Conservation (phyloP, 306 rosid genomes). For the Fragaria iinumae region DNA sequence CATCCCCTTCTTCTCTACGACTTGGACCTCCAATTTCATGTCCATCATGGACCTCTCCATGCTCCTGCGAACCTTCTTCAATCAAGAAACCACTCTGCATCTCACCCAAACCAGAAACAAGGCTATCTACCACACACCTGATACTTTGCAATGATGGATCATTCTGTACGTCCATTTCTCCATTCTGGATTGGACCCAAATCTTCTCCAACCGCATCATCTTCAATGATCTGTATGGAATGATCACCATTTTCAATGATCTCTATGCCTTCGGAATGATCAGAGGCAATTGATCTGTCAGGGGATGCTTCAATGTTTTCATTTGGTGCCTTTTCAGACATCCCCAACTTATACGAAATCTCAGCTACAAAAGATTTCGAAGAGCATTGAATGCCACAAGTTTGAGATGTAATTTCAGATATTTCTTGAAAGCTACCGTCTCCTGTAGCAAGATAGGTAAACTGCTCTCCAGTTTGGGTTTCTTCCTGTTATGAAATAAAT, state of each 20-base stretch:
- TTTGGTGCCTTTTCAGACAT: slow-evolving; percentile 37
- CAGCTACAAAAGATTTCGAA: slow-evolving; percentile 38
- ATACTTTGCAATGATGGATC: slow-evolving; percentile 26
- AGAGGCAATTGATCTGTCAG: slow-evolving; percentile 28
- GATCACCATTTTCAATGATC: slow-evolving; percentile 35
- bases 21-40: slow-evolving; percentile 10
- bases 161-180: slow-evolving; percentile 27
- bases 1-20: neutral
- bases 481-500: slow-evolving; percentile 51
- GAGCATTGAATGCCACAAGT: slow-evolving; percentile 45
- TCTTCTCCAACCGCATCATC: slow-evolving; percentile 35
- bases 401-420: slow-evolving; percentile 52
- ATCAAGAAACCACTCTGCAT: slow-evolving; percentile 13
- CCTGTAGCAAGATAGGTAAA: slow-evolving; percentile 46
- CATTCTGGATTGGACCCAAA: slow-evolving; percentile 37
- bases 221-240: slow-evolving; percentile 29
- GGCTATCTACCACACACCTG: slow-evolving; percentile 18
- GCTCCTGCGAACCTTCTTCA: slow-evolving; percentile 35
- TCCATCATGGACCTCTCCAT: slow-evolving; percentile 17
- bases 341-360: slow-evolving; percentile 35
- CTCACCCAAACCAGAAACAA: slow-evolving; percentile 32
- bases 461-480: slow-evolving; percentile 57
- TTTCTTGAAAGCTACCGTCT: slow-evolving; percentile 52
- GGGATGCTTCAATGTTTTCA: slow-evolving; percentile 33
- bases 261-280: slow-evolving; percentile 50